Conservation (phyloP, 176 grass and related monocot species). For the Miscanthus lutarioriparius region DNA sequence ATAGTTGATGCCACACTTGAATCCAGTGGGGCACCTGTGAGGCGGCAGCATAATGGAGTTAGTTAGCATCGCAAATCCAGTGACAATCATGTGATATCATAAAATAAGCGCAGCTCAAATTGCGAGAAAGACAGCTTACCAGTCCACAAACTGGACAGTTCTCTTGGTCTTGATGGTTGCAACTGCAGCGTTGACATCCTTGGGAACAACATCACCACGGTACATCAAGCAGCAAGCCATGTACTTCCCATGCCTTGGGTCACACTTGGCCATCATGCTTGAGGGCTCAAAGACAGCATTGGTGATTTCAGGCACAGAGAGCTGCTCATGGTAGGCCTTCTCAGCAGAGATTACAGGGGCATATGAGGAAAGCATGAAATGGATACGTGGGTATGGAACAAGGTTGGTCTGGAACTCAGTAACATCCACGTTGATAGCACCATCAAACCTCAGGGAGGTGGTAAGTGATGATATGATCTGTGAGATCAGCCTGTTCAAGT, state of each 20-base stretch:
- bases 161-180: constrained; percentile 99
- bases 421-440: constrained; percentile 95
- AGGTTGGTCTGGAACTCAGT: constrained; percentile 97
- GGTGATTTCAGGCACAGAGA: constrained; percentile 95
- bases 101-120: constrained; percentile 16
- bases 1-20: constrained; percentile 97
- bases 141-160: constrained; percentile 96
- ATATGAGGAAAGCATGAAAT: constrained; percentile 99
- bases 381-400: constrained; percentile 92
- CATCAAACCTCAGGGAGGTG: constrained; percentile 94
- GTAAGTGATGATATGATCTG: constrained; percentile 96
- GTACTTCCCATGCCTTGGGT: constrained; percentile 95
- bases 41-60: constrained; percentile 24
- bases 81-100: constrained; percentile 21
- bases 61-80: constrained; percentile 26
- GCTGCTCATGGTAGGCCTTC: constrained; percentile 98
- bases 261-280: constrained; percentile 99
- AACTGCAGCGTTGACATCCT: constrained; percentile 96
- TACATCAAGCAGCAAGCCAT: constrained; percentile 99
- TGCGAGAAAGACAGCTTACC: constrained; percentile 60
- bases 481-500: constrained; percentile 94
- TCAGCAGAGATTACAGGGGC: constrained; percentile 94
- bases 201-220: constrained; percentile 94
- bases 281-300: constrained; percentile 98
- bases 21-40: constrained; percentile 86